Evolutionary conservation across 2,329 filamentous ascomycete genomes (phyloP).

Genomic region (Venturia carpophila): DNA sequence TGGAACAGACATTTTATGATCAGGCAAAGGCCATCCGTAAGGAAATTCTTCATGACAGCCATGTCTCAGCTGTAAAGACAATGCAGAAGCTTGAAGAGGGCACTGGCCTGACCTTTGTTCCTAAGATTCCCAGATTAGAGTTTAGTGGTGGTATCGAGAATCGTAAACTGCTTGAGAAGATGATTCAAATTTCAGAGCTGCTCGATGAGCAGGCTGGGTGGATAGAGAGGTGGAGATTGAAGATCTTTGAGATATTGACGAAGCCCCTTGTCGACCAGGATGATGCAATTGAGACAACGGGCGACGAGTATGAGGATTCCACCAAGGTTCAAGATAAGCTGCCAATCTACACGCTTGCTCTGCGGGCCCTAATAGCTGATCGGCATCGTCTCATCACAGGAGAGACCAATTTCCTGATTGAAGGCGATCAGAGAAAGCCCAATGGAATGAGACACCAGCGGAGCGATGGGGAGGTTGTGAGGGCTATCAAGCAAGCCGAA

Average conservation of each 20-base stretch:
- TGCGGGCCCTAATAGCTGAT: conserved; percentile 71
- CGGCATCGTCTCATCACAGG: conserved; percentile 70
- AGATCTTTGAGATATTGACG: conserved; percentile 63
- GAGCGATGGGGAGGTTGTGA: conserved; percentile 20
- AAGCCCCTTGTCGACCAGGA: conserved; percentile 78
- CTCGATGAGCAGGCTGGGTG: conserved; percentile 66
- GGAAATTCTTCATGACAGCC: conserved; percentile 61
- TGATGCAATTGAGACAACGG: conserved; percentile 61
- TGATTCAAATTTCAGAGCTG: conserved; percentile 56
- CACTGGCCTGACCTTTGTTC: conserved; percentile 51
- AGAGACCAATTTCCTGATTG: conserved; percentile 64
- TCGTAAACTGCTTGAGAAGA: conserved; percentile 54
- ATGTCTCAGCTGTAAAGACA: conserved; percentile 51
- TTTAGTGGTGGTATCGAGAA: conserved; percentile 65
- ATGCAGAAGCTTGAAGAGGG: conserved; percentile 52
- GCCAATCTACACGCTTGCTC: conserved; percentile 73
- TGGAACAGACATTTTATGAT: conserved; percentile 69
- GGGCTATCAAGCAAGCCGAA: conserved; percentile 53
- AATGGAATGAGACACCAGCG: conserved; percentile 6
- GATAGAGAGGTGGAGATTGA: conserved; percentile 66
- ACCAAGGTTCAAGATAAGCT: conserved; percentile 83
- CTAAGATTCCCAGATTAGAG: conserved; percentile 48
- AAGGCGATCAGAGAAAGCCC: conserved; percentile 55
- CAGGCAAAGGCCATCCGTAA: conserved; percentile 67
- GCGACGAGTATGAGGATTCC: conserved; percentile 83